Conservation (phyloP, 2,329 filamentous ascomycete genomes). For the Phaeosphaeriaceae sp. region DNA sequence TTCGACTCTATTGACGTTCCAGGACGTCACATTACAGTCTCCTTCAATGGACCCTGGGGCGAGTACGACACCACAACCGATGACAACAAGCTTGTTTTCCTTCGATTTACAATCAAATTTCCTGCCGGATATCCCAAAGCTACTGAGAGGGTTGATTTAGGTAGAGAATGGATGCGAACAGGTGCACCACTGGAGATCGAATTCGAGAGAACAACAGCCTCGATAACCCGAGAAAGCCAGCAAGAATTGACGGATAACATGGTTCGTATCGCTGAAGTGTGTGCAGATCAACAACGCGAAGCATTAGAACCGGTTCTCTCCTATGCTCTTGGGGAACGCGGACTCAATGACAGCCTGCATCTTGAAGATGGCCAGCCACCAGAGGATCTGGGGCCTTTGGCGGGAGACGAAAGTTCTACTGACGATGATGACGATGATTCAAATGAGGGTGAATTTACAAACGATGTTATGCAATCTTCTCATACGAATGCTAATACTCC, state of each 20-base stretch:
- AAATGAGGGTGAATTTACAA: conserved; percentile 56
- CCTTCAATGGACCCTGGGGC: conserved; percentile 67
- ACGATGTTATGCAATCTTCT: conserved; percentile 59
- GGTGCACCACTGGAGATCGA: conserved; percentile 57
- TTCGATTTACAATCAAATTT: conserved; percentile 65
- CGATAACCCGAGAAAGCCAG: conserved; percentile 59
- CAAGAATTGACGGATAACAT: conserved; percentile 58
- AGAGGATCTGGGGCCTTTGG: conserved; percentile 40
- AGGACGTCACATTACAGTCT: conserved; percentile 61
- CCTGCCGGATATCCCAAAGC: conserved; percentile 63
- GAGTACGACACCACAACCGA: conserved; percentile 38
- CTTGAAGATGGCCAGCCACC: conserved; percentile 62
- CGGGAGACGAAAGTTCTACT: conserved; percentile 77
- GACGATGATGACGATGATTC: conserved; percentile 85
- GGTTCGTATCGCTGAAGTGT: conserved; percentile 61
- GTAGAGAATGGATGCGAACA: neutral
- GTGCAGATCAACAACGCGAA: conserved; percentile 59
- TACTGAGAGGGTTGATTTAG: conserved; percentile 44
- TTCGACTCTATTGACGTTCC: conserved; percentile 66
- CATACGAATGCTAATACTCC: conserved; percentile 70
- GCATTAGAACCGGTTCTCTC: conserved; percentile 68
- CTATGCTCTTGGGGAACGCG: conserved; percentile 65
- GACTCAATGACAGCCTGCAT: conserved; percentile 63
- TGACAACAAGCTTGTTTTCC: conserved; percentile 56
- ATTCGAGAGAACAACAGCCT: conserved; percentile 63